Conservation (phyloP, 345 rosid species). For the Kandelia obovata region DNA sequence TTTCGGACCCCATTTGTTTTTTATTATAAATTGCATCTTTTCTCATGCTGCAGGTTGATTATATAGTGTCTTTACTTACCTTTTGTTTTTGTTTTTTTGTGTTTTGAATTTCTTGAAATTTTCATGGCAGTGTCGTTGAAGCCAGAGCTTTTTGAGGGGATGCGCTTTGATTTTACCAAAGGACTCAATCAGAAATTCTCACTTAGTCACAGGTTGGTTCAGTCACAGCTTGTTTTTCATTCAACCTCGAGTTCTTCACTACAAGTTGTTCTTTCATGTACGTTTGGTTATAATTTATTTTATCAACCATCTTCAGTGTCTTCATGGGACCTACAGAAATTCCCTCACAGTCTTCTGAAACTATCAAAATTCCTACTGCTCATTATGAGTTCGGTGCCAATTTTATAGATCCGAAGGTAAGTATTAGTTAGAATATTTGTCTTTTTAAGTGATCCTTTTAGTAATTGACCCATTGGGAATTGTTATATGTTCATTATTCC, state of each 20-base stretch:
- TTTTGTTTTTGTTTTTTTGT: background rate
- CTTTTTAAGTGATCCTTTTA: background rate
- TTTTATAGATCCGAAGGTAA: conserved; percentile 70
- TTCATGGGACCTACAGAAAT: conserved; percentile 88
- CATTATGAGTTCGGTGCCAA: conserved; percentile 96
- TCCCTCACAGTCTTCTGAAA: conserved; percentile 85
- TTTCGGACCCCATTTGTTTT: background rate
- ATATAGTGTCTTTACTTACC: background rate
- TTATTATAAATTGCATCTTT: background rate
- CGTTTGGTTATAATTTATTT: conserved; percentile 7
- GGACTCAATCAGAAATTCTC: conserved; percentile 81
- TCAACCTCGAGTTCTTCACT: background rate
- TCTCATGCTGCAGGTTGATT: background rate
- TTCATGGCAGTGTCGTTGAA: conserved; percentile 77
- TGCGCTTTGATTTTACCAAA: conserved; percentile 92
- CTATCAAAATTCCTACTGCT: conserved; percentile 81
- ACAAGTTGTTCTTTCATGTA: background rate
- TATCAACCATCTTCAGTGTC: conserved; percentile 45
- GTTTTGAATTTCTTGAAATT: background rate
- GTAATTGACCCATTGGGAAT: background rate
- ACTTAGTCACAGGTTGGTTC: conserved; percentile 74
- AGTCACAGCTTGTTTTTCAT: background rate
- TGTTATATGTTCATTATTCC: background rate
- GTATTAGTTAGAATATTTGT: conserved; percentile 7
- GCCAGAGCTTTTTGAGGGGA: conserved; percentile 89